Percentiles rank a stretch among this genome's conserved stretches.
Evolutionary conservation across 768 basidiomycete species (phyloP).

Genomic region (Serendipita sp.): DNA sequence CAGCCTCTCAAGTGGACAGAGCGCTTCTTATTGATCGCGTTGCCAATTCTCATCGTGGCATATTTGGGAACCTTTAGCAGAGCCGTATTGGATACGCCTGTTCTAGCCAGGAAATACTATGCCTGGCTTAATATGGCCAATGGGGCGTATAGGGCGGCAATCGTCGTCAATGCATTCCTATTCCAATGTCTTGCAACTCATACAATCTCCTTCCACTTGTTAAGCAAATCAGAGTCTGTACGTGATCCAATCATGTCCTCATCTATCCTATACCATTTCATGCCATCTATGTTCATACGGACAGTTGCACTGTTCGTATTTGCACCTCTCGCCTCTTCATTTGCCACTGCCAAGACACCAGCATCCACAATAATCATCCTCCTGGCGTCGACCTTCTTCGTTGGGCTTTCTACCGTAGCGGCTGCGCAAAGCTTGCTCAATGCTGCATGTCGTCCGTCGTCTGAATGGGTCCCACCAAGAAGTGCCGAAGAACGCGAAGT

Average conservation of each 20-base stretch:
- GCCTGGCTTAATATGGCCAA: neutral
- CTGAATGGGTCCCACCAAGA: neutral
- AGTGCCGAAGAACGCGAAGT: neutral
- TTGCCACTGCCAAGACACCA: slow-evolving; percentile 1
- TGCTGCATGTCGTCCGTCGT: neutral
- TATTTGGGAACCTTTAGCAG: neutral
- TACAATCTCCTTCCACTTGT: neutral
- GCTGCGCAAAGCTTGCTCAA: neutral
- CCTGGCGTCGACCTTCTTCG: neutral
- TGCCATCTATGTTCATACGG: neutral
- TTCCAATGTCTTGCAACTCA: neutral
- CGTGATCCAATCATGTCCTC: neutral
- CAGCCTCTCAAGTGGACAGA: neutral
- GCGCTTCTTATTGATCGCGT: neutral
- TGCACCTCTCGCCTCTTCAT: neutral
- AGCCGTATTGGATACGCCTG: slow-evolving; percentile 1
- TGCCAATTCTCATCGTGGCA: neutral
- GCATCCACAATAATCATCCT: neutral
- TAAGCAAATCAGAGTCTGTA: neutral
- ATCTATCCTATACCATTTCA: slow-evolving; percentile 1
- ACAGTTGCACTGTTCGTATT: slow-evolving; percentile 2
- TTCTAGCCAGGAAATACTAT: neutral
- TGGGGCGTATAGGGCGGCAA: neutral
- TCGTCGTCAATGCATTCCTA: neutral
- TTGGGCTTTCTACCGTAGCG: neutral